Conservation (phyloP, 2,329 filamentous ascomycete species). For the Seiridium cupressi region DNA sequence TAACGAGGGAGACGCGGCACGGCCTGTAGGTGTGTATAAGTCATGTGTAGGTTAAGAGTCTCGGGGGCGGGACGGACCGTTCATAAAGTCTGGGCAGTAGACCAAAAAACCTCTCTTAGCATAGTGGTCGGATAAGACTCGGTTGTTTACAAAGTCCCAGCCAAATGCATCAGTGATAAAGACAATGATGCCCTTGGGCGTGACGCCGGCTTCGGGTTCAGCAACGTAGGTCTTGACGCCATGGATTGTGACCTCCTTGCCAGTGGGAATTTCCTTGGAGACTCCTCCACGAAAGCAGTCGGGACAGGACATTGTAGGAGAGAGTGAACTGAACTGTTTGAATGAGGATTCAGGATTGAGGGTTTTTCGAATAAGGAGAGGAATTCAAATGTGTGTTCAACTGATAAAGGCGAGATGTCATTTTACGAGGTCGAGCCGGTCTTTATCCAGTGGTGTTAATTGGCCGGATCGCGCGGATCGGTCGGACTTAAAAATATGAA, state of each 20-base stretch:
- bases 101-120: constrained; percentile 50
- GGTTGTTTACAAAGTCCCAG: constrained; percentile 51
- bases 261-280: constrained; percentile 42
- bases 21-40: constrained; percentile 17
- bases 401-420: too few relatives aligned
- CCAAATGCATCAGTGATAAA: constrained; percentile 56
- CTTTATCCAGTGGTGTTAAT: too few relatives aligned
- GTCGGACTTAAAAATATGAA: too few relatives aligned
- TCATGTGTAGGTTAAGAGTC: constrained; percentile 6
- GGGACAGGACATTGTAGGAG: constrained; percentile 18
- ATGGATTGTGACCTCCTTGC: constrained; percentile 43
- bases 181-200: constrained; percentile 47
- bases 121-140: constrained; percentile 52
- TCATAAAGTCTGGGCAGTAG: constrained; percentile 57
- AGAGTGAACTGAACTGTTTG: neutral
- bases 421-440: too few relatives aligned
- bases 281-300: constrained; percentile 45
- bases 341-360: neutral
- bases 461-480: too few relatives aligned
- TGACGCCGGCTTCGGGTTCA: constrained; percentile 29
- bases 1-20: constrained; percentile 23
- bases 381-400: too few relatives aligned
- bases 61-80: constrained; percentile 23
- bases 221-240: constrained; percentile 48
- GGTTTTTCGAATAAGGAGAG: too few relatives aligned